These are phyloP conservation scores for Penicillium alfredii DNA, from an alignment of 495 filamentous ascomycete species.

Conservation along the genomic window DNA sequence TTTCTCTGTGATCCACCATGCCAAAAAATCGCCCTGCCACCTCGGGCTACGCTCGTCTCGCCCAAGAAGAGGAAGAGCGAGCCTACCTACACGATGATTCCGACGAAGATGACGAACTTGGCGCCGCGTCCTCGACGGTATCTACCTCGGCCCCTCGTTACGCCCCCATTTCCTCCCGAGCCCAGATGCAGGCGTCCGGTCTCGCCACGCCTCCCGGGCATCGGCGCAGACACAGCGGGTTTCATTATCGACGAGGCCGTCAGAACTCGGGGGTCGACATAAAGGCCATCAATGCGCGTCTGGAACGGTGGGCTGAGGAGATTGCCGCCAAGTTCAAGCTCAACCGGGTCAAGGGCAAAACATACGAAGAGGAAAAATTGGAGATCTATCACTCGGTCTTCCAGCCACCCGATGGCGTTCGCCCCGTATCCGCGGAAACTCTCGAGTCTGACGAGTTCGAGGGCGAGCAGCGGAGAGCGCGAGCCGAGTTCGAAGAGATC, in stretches of 20 bases:
- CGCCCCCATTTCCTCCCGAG: slow-evolving; percentile 53
- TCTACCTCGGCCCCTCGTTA: slow-evolving; percentile 63
- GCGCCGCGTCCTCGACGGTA: slow-evolving; percentile 50
- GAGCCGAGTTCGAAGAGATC: slow-evolving; percentile 75
- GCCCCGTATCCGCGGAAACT: slow-evolving; percentile 68
- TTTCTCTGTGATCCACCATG: slow-evolving; percentile 30
- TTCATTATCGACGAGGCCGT: slow-evolving; percentile 48
- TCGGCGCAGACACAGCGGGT: slow-evolving; percentile 42
- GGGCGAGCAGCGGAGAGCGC: slow-evolving; percentile 55
- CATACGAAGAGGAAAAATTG: slow-evolving; percentile 72
- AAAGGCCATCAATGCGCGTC: slow-evolving; percentile 94
- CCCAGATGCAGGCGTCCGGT: slow-evolving; percentile 43
- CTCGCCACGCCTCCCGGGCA: slow-evolving; percentile 34
- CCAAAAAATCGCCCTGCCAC: slow-evolving; percentile 61
- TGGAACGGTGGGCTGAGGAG: slow-evolving; percentile 97
- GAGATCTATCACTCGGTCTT: slow-evolving; percentile 98
- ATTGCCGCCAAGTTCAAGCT: slow-evolving; percentile 97
- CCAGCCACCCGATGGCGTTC: slow-evolving; percentile 77
- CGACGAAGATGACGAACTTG: slow-evolving; percentile 59
- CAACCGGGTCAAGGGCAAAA: slow-evolving; percentile 65
- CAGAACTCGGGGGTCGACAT: slow-evolving; percentile 93
- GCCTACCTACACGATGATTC: slow-evolving; percentile 59
- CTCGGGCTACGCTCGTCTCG: slow-evolving; percentile 87
- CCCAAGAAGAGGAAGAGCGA: slow-evolving; percentile 76
- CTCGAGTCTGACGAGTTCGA: slow-evolving; percentile 56